Percentiles rank a stretch among this genome's conserved stretches.
Evolutionary conservation across 2,329 filamentous ascomycete genomes (phyloP).

Genomic region (Alternaria tenuissima): DNA sequence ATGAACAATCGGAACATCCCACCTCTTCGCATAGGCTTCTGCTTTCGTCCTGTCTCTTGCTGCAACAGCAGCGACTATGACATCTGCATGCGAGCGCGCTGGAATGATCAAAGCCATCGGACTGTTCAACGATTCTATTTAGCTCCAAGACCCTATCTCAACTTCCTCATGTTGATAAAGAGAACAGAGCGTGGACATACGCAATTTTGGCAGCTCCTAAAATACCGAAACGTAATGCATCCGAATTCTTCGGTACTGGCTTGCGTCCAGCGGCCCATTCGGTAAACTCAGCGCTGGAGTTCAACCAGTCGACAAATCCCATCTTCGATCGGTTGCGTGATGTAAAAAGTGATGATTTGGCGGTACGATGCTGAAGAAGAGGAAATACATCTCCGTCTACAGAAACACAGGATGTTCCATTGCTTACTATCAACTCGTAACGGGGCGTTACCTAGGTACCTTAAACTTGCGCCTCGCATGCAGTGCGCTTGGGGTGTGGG

Average conservation of each 20-base stretch:
- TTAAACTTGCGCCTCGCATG: background rate
- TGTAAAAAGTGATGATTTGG: background rate
- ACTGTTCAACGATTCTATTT: conserved; percentile 29
- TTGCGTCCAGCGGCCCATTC: conserved; percentile 18
- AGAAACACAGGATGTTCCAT: background rate
- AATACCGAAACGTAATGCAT: conserved; percentile 46
- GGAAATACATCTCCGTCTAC: background rate
- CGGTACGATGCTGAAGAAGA: background rate
- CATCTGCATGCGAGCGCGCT: conserved; percentile 62
- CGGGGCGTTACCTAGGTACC: background rate
- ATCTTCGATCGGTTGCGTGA: background rate
- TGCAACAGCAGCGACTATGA: conserved; percentile 62
- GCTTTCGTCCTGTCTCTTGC: conserved; percentile 60
- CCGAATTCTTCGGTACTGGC: conserved; percentile 22
- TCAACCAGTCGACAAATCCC: conserved; percentile 9
- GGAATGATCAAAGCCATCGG: conserved; percentile 58
- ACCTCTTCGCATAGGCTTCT: conserved; percentile 59
- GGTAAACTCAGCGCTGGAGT: conserved; percentile 13
- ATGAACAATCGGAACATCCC: conserved; percentile 61
- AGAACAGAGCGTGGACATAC: conserved; percentile 21
- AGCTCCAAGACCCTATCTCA: background rate
- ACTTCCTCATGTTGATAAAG: background rate
- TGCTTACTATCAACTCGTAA: background rate
- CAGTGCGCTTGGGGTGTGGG: background rate
- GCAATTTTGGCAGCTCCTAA: conserved; percentile 49